phyloP scores from a whole-genome alignment of 2,329 filamentous ascomycete species.

The Trichoderma semiorbis region DNA sequence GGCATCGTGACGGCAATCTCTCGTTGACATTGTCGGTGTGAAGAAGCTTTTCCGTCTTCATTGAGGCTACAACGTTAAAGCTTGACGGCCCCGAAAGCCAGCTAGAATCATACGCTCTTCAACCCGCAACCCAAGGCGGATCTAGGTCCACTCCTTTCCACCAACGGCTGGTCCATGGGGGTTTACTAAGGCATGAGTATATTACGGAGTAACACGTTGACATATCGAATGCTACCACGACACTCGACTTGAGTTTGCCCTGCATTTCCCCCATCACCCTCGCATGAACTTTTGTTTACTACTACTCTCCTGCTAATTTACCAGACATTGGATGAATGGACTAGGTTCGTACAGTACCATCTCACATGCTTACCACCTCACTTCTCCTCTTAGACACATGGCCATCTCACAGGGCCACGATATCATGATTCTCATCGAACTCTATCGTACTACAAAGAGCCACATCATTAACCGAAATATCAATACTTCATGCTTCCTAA shows the following conservation, averaged over 20 bases:
- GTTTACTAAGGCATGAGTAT: background rate
- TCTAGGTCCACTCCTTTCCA: conserved; percentile 4
- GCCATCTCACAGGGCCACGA: background rate
- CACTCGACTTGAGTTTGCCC: background rate
- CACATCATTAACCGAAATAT: background rate
- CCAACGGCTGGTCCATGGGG: background rate
- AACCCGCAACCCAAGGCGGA: background rate
- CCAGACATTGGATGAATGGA: background rate
- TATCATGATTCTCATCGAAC: background rate
- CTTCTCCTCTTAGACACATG: background rate
- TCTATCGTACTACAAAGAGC: background rate
- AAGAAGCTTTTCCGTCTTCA: background rate
- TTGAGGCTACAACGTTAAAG: background rate
- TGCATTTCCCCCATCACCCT: background rate
- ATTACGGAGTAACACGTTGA: background rate
- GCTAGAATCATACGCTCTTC: background rate
- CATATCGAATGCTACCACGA: background rate
- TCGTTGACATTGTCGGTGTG: background rate
- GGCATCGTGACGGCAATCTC: background rate
- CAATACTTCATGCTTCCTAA: background rate
- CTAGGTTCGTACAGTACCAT: background rate
- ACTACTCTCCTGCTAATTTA: background rate
- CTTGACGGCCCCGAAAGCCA: background rate
- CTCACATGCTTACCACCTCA: background rate
- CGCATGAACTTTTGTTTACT: background rate